Conservation (phyloP, 164 flowering plant genomes). For the Dillenia turbinata region DNA sequence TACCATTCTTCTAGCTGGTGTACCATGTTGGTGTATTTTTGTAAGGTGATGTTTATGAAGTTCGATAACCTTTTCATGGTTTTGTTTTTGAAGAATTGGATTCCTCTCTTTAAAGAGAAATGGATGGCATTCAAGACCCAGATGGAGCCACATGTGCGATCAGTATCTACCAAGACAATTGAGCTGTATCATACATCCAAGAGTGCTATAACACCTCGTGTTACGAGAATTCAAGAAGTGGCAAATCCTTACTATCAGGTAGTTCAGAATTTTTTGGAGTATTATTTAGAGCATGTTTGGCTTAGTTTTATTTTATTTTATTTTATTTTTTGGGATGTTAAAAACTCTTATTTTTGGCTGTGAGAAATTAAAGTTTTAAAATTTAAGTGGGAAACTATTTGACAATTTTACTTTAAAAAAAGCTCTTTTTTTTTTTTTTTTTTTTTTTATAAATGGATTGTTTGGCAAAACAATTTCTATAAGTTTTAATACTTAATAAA, state of each 20-base stretch:
- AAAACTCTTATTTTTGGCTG: too few species aligned
- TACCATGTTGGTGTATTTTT: too few species aligned
- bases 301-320: neutral
- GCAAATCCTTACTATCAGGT: constrained; percentile 83
- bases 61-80: neutral
- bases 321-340: too few species aligned
- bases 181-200: constrained; percentile 72
- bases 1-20: too few species aligned
- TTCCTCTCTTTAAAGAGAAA: constrained; percentile 64
- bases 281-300: neutral
- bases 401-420: too few species aligned
- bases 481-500: too few species aligned
- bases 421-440: too few species aligned
- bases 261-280: neutral
- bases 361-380: too few species aligned
- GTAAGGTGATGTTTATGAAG: too few species aligned
- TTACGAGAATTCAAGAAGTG: constrained; percentile 53
- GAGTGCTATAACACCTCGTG: constrained; percentile 51
- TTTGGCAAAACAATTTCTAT: too few species aligned
- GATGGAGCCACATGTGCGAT: constrained; percentile 62
- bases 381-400: too few species aligned
- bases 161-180: constrained; percentile 35
- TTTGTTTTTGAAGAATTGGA: constrained; percentile 50
- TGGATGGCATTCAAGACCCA: constrained; percentile 47
- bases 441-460: too few species aligned